phyloP scores from a whole-genome alignment of 2,329 filamentous ascomycete species.

The Triangularia setosa region DNA sequence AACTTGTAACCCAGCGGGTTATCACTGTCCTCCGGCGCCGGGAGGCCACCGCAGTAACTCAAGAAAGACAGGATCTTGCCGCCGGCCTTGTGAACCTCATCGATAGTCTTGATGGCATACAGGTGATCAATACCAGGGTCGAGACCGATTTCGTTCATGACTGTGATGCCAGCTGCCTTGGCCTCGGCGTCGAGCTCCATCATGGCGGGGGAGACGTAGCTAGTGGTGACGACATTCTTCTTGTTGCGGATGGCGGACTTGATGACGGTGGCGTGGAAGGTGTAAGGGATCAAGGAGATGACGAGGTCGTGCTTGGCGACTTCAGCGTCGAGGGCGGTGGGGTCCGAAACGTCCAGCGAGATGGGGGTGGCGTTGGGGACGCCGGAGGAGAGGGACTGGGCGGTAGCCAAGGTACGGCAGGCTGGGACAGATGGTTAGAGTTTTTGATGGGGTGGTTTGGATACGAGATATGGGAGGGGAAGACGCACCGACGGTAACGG shows the following conservation, averaged over 20 bases:
- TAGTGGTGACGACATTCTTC: conserved; percentile 95
- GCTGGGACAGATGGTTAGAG: conserved; percentile 17
- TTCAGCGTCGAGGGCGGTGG: conserved; percentile 71
- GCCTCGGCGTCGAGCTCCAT: conserved; percentile 75
- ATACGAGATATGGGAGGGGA: neutral
- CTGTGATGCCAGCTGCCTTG: conserved; percentile 90
- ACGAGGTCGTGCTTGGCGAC: conserved; percentile 76
- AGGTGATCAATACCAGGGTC: conserved; percentile 71
- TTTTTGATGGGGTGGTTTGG: neutral
- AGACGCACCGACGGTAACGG: conserved; percentile 60
- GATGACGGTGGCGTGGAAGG: conserved; percentile 82
- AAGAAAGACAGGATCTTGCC: conserved; percentile 82
- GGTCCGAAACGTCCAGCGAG: conserved; percentile 78
- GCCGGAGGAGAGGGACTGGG: conserved; percentile 69
- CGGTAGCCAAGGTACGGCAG: conserved; percentile 57
- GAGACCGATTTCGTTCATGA: conserved; percentile 94
- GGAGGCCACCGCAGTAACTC: conserved; percentile 79
- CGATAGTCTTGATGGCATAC: conserved; percentile 84
- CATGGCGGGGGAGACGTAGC: conserved; percentile 91
- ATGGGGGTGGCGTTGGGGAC: conserved; percentile 71
- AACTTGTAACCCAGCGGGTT: conserved; percentile 96
- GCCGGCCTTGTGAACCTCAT: conserved; percentile 78
- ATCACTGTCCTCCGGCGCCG: conserved; percentile 67
- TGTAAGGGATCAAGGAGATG: conserved; percentile 86
- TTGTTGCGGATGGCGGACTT: conserved; percentile 88